Base-by-base conservation (phyloP, 78 protist genomes). In the Dictyostelium discoideum region DNA sequence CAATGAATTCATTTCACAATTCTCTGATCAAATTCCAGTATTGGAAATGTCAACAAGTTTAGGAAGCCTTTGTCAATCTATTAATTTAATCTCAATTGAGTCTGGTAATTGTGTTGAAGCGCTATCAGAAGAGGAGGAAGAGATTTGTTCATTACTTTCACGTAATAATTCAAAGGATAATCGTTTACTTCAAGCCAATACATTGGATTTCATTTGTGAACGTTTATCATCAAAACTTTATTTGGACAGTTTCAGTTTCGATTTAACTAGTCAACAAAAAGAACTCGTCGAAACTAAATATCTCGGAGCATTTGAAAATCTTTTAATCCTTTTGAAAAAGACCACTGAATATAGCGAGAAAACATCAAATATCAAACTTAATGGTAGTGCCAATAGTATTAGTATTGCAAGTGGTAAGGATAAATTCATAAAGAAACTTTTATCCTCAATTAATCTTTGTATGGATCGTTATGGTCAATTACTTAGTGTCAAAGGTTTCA, bases 381-480 rank as follows among this genome's bases (percentile, higher is more conserved):
- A 74, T 74, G 81, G 46, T 32, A 74, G 81, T 37, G 46, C 40
- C 22, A 74, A 74, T 37, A 32, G 46, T 32, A 74, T 74, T 18
- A 32, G 11, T 32, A 74, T 37, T 6, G 50, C 40, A 37, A 37
- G 42, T 74, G 94, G 94, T 42, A 89, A 67, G 29, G 94, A 89
- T 79, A 89, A 89, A 46, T 89, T 60, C 72, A 18, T 89, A 0
- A 89, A 89, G 54, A 89, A 89, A 42, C 14, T 89, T 4, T 46
- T 80, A 42, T 78, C 94, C 0, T 81, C 94, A 4, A n/a, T 89
- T n/a, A 29, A 89, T n/a, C 65, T 39, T 9, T 89, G 94, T 48
- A 92, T 96, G 90, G 94, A 96, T 74, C 50, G 76, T 46, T 86
- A 67, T 39, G 74, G 78, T 54, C 92, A 82, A 67, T 26, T 96